These are phyloP conservation scores for Sporothrix pseudoabietina DNA, from an alignment of 2,329 filamentous ascomycete species.

Conservation along the genomic window DNA sequence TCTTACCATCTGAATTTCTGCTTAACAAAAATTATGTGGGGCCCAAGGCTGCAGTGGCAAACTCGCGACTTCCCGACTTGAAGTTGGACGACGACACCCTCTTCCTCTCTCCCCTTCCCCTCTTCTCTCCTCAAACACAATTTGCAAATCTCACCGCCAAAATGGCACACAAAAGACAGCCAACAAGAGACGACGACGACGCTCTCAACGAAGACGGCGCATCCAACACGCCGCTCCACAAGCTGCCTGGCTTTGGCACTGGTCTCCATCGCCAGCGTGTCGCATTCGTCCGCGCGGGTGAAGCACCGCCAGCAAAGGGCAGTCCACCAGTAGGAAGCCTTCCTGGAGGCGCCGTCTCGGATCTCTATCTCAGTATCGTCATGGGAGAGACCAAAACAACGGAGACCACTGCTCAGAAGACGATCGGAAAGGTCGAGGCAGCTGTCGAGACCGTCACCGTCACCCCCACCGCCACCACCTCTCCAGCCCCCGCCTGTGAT, in stretches of 20 bases:
- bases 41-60: slow-evolving; percentile 17
- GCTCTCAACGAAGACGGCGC: slow-evolving; percentile 29
- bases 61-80: slow-evolving; percentile 1
- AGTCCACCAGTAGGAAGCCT: slow-evolving; percentile 38
- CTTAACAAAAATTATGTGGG: not conserved
- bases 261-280: slow-evolving; percentile 58
- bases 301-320: slow-evolving; percentile 37
- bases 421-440: slow-evolving; percentile 4
- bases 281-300: slow-evolving; percentile 59
- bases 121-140: not conserved
- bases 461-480: not conserved
- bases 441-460: slow-evolving; percentile 27
- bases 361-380: slow-evolving; percentile 69
- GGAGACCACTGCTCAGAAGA: not conserved
- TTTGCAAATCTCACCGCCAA: not conserved
- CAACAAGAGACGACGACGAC: not conserved
- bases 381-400: slow-evolving; percentile 15
- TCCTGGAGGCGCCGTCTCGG: slow-evolving; percentile 48
- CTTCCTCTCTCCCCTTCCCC: too few relatives aligned
- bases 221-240: slow-evolving; percentile 56
- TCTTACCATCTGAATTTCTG: not conserved
- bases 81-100: not conserved
- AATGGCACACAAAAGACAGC: not conserved
- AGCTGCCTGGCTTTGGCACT: slow-evolving; percentile 57
- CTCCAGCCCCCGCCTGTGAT: slow-evolving; percentile 16